phyloP scores from a whole-genome alignment of 495 filamentous ascomycete species.

The Xylaria telfairii region DNA sequence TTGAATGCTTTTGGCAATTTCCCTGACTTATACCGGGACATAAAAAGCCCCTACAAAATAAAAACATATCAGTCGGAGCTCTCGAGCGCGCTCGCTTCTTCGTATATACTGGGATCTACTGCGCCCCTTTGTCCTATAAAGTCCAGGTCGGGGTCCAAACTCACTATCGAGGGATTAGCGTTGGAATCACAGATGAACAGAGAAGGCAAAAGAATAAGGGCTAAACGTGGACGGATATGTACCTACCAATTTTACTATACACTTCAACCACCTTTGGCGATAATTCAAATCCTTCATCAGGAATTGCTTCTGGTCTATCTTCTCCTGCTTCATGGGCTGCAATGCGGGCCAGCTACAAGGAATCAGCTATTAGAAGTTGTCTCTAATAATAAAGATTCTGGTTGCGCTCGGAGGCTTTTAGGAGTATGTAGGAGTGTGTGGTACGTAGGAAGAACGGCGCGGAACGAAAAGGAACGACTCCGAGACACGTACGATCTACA shows the following conservation, averaged over 20 bases:
- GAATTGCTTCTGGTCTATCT: conserved; percentile 42
- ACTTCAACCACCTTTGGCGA: conserved; percentile 93
- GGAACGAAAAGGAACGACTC: background rate
- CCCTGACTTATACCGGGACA: conserved; percentile 88
- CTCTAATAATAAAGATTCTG: background rate
- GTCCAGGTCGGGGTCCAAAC: background rate
- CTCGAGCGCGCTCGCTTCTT: background rate
- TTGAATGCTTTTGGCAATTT: conserved; percentile 97
- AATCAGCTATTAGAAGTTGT: background rate
- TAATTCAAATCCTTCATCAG: conserved; percentile 81
- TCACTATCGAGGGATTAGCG: conserved; percentile 16
- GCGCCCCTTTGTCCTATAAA: background rate
- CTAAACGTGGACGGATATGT: background rate
- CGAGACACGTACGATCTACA: conserved; percentile 22
- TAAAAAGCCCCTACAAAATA: conserved; percentile 14
- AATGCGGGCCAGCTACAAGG: conserved; percentile 76
- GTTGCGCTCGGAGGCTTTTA: background rate
- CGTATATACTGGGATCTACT: background rate
- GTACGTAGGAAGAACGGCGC: background rate
- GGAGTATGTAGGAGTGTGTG: background rate
- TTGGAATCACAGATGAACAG: background rate
- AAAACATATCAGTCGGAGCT: conserved; percentile 1
- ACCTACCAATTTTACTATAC: conserved; percentile 73
- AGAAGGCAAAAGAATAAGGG: background rate
- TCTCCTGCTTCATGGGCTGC: conserved; percentile 83